These are phyloP conservation scores for Coemansia furcata DNA, from an alignment of 192 early-diverging fungal genomes.

Conservation along the genomic window DNA sequence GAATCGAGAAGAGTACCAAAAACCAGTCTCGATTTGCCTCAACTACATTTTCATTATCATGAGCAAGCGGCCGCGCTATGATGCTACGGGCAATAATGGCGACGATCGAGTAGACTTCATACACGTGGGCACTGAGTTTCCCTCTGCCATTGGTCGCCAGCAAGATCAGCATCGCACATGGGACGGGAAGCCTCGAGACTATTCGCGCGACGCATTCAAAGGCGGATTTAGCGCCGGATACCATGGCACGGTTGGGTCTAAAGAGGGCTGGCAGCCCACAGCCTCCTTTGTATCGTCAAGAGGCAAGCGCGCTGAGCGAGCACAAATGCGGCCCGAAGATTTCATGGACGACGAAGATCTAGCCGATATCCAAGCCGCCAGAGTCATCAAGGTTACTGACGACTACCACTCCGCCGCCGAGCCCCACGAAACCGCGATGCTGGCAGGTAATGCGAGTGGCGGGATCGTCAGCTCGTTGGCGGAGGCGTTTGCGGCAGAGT, in stretches of 20 bases:
- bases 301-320: conserved; percentile 55
- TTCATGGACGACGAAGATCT: conserved; percentile 98
- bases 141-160: conserved; percentile 4
- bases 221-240: conserved; percentile 96
- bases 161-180: conserved; percentile 32
- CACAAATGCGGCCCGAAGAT: conserved; percentile 64
- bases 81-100: not conserved
- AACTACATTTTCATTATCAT: not conserved
- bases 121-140: conserved; percentile 33
- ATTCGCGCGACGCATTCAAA: conserved; percentile 90
- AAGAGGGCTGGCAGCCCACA: conserved; percentile 69
- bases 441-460: not conserved
- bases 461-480: conserved; percentile 19
- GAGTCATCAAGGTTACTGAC: not conserved
- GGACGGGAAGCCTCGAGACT: conserved; percentile 70
- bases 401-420: conserved; percentile 1
- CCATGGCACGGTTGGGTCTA: conserved; percentile 93
- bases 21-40: not conserved
- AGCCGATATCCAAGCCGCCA: conserved; percentile 46
- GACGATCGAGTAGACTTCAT: conserved; percentile 33
- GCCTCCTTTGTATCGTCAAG: conserved; percentile 80
- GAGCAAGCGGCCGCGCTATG: conserved; percentile 4
- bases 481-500: conserved; percentile 12
- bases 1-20: not conserved
- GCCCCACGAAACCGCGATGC: no score